These are phyloP conservation scores for Porcisia hertigi DNA, from an alignment of 208 protist species.

Conservation along the genomic window DNA sequence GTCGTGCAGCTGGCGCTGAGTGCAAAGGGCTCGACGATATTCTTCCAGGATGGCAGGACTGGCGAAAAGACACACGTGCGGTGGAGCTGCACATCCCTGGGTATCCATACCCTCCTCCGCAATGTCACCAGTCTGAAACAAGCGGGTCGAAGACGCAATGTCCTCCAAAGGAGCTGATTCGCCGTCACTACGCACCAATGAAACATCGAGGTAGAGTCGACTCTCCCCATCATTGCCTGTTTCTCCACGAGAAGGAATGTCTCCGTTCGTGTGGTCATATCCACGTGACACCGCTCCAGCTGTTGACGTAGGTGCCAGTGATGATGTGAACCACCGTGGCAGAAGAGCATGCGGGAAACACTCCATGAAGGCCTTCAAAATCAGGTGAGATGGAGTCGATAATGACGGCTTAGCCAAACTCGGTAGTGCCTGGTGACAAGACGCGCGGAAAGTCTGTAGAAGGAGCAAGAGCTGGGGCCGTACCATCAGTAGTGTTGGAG, in stretches of 20 bases:
- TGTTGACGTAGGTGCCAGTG: background rate
- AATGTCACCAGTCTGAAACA: background rate
- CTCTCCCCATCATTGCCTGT: background rate
- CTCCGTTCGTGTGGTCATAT: background rate
- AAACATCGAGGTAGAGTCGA: background rate
- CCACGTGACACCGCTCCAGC: background rate
- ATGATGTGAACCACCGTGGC: slow-evolving; percentile 12
- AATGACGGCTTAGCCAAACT: background rate
- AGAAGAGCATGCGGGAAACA: slow-evolving; percentile 23
- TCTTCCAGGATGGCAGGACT: slow-evolving; percentile 23
- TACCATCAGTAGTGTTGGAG: slow-evolving; percentile 34
- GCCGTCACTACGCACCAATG: background rate
- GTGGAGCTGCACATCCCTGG: background rate
- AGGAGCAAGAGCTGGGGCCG: slow-evolving; percentile 37
- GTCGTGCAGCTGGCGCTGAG: slow-evolving; percentile 26
- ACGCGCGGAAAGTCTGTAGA: slow-evolving; percentile 19
- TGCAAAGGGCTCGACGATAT: slow-evolving; percentile 27
- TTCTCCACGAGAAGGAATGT: background rate
- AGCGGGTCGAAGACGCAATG: slow-evolving; percentile 3
- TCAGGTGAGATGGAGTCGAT: background rate
- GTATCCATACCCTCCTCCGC: background rate
- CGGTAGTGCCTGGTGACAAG: background rate
- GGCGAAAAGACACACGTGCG: slow-evolving; percentile 28
- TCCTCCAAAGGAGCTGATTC: background rate
- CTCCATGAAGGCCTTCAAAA: background rate